Percentiles rank a stretch among this genome's conserved stretches.
Evolutionary conservation across 257 asterid genomes (phyloP).

Genomic region (Paulownia fortunei): DNA sequence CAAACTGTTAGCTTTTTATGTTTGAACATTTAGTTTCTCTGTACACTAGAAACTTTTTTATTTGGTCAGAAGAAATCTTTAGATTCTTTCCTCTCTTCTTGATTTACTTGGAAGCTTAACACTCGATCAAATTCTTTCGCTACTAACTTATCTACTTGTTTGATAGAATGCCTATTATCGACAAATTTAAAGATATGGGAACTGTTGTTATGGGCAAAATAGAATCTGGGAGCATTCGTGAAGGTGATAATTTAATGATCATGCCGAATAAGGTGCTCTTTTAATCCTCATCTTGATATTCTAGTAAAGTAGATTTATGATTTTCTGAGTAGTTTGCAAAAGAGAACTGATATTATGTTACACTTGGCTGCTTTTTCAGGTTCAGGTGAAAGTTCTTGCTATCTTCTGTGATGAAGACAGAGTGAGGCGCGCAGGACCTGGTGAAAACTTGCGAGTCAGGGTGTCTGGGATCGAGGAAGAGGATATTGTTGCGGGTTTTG

Average conservation of each 20-base stretch:
- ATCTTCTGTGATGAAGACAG: conserved; percentile 73
- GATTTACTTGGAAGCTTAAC: conserved; percentile 10
- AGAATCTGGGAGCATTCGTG: conserved; percentile 90
- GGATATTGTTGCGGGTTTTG: conserved; percentile 78
- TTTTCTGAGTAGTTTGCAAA: conserved; percentile 5
- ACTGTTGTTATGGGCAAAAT: conserved; percentile 97
- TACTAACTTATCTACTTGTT: conserved; percentile 29
- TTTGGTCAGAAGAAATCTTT: background rate
- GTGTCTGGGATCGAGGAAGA: conserved; percentile 92
- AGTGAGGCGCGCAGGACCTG: conserved; percentile 83
- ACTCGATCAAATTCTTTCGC: background rate
- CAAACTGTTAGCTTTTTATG: background rate
- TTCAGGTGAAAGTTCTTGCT: conserved; percentile 77
- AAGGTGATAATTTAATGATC: conserved; percentile 76
- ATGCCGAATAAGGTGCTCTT: conserved; percentile 92
- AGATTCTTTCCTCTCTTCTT: conserved; percentile 4
- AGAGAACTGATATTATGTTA: background rate
- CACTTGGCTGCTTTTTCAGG: conserved; percentile 46
- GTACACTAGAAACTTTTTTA: background rate
- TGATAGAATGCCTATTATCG: conserved; percentile 81
- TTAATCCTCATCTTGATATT: conserved; percentile 13
- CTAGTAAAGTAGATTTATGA: background rate
- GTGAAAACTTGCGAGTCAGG: conserved; percentile 94
- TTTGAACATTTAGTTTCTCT: background rate
- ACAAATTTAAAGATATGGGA: conserved; percentile 96